Percentiles rank a stretch among this genome's conserved stretches.
Evolutionary conservation across 345 rosid species (phyloP).

Genomic region (Raphanus raphanistrum): DNA sequence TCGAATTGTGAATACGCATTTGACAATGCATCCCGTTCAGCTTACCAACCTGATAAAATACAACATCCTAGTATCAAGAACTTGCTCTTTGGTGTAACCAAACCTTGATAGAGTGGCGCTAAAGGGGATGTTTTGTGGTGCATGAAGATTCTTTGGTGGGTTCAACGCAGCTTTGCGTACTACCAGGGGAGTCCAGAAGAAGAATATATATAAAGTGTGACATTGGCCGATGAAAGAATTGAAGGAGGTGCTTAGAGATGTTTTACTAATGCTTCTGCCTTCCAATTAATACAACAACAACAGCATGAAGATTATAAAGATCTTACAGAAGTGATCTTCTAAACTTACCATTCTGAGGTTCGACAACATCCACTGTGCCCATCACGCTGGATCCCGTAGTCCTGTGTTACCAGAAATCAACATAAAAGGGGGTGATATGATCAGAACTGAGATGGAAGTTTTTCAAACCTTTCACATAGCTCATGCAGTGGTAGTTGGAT

Average conservation of each 20-base stretch:
- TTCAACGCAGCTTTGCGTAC: constrained; percentile 47
- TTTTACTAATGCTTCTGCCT: constrained; percentile 70
- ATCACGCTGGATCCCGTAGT: constrained; percentile 77
- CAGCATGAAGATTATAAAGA: too few species aligned
- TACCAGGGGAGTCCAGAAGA: constrained; percentile 29
- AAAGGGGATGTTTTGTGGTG: constrained; percentile 54
- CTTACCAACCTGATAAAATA: constrained; percentile 59
- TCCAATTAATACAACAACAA: constrained; percentile 77
- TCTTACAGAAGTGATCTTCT: too few species aligned
- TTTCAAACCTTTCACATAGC: background rate
- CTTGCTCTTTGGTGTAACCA: background rate
- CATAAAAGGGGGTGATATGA: background rate
- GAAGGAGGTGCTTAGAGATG: background rate
- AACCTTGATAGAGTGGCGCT: constrained; percentile 84
- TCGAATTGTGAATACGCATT: constrained; percentile 75
- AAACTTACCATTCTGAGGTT: constrained; percentile 48
- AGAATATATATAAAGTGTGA: constrained; percentile 3
- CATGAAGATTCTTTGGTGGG: constrained; percentile 65
- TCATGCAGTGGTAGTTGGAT: background rate
- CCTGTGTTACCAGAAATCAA: constrained; percentile 40
- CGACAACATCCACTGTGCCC: constrained; percentile 22
- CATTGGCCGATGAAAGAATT: background rate
- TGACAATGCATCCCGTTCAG: constrained; percentile 91
- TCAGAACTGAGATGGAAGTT: background rate
- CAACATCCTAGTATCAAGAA: background rate